Conservation (phyloP, 2,329 filamentous ascomycete genomes). For the Ophiostoma populinum region DNA sequence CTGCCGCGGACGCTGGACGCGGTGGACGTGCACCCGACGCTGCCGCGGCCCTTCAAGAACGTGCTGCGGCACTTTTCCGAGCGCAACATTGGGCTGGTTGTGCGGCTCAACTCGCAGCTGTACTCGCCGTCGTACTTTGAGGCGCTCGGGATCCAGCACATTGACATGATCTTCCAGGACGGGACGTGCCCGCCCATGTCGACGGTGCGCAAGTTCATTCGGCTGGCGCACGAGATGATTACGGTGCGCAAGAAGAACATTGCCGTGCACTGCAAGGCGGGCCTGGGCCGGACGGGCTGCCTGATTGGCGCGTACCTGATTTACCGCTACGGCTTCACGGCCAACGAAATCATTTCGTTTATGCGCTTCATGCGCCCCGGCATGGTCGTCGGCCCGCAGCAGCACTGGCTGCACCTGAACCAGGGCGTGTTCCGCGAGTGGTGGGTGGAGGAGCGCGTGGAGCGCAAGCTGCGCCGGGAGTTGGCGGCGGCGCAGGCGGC, state of each 20-base stretch:
- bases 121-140: slow-evolving; percentile 98
- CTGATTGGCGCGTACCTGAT: slow-evolving; percentile 95
- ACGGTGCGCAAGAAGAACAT: slow-evolving; percentile 81
- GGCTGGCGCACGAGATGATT: slow-evolving; percentile 87
- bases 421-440: slow-evolving; percentile 95
- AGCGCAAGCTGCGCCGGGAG: slow-evolving; percentile 46
- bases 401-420: slow-evolving; percentile 97
- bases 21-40: slow-evolving; percentile 48
- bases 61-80: slow-evolving; percentile 79
- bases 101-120: slow-evolving; percentile 84
- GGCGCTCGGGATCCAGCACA: slow-evolving; percentile 79
- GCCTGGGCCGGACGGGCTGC: slow-evolving; percentile 85
- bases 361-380: slow-evolving; percentile 99
- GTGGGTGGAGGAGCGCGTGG: slow-evolving; percentile 83
- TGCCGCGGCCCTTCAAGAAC: slow-evolving; percentile 87
- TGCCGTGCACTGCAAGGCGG: slow-evolving; percentile 96
- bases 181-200: slow-evolving; percentile 82
- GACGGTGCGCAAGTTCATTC: slow-evolving; percentile 89
- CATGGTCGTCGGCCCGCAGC: slow-evolving; percentile 96
- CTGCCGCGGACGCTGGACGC: slow-evolving; percentile 63
- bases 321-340: slow-evolving; percentile 92
- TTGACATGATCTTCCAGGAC: slow-evolving; percentile 99
- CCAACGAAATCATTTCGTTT: slow-evolving; percentile 91
- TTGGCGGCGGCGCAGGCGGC: slow-evolving; percentile 27
- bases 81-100: slow-evolving; percentile 79